A percentile compares a stretch with the other conserved stretches of the same genome.
These are phyloP conservation scores for Podospora conica DNA, from an alignment of 495 filamentous ascomycete species.

Conservation along the genomic window DNA sequence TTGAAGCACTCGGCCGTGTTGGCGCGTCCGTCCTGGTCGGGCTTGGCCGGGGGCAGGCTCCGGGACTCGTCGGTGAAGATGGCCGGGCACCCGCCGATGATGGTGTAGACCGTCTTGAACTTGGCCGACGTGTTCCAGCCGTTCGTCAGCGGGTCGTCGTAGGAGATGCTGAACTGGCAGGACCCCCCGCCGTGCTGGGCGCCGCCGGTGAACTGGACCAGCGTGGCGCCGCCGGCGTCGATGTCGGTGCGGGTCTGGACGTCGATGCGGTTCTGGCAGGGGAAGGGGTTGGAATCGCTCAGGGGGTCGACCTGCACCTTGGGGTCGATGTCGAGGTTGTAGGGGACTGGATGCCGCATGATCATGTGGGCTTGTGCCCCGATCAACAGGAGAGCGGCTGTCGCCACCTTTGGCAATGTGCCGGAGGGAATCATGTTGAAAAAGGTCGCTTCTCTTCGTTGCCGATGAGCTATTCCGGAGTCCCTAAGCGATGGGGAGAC, in stretches of 20 bases:
- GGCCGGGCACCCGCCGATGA: constrained; percentile 61
- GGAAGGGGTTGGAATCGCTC: constrained; percentile 52
- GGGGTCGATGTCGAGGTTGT: constrained; percentile 25
- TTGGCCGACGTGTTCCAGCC: constrained; percentile 30
- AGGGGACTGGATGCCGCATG: constrained; percentile 60
- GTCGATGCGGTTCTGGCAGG: constrained; percentile 54
- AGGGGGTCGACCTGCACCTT: constrained; percentile 53
- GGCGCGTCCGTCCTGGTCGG: constrained; percentile 13
- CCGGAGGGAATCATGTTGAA: neutral
- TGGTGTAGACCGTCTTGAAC: constrained; percentile 68
- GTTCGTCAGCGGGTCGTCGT: constrained; percentile 50
- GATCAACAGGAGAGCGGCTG: neutral
- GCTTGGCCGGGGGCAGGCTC: constrained; percentile 23
- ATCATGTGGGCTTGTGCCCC: constrained; percentile 51
- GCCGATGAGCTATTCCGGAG: neutral
- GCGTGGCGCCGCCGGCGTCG: constrained; percentile 40
- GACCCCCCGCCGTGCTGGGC: constrained; percentile 73
- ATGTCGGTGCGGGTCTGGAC: constrained; percentile 34
- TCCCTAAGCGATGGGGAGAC: neutral
- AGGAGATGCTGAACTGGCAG: constrained; percentile 70
- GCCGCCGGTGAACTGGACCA: constrained; percentile 43
- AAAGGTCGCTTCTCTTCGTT: neutral
- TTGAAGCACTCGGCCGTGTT: constrained; percentile 19
- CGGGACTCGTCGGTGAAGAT: constrained; percentile 28
- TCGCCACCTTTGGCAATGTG: neutral